Evolutionary conservation across 2,329 filamentous ascomycete genomes (phyloP).

Genomic region (Nigrograna mackinnonii): DNA sequence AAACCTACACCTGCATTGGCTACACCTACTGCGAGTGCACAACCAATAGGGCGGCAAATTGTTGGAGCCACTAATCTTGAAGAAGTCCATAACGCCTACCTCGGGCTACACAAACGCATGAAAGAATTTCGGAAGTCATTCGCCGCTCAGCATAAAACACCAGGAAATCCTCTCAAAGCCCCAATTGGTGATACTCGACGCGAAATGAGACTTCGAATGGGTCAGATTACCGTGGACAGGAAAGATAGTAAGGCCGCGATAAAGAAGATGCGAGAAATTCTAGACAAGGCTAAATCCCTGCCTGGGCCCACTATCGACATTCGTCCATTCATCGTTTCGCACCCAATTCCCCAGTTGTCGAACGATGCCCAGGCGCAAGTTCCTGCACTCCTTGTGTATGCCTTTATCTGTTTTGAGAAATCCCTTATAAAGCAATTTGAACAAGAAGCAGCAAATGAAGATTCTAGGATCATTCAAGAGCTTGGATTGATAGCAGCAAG

Average conservation of each 20-base stretch:
- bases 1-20: background rate
- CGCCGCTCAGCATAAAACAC: slow-evolving; percentile 24
- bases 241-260: slow-evolving; percentile 30
- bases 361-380: slow-evolving; percentile 43
- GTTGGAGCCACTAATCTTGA: slow-evolving; percentile 21
- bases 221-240: slow-evolving; percentile 35
- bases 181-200: slow-evolving; percentile 36
- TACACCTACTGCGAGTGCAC: slow-evolving; percentile 8
- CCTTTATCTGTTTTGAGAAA: slow-evolving; percentile 78
- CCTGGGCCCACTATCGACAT: slow-evolving; percentile 37
- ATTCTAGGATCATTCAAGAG: slow-evolving; percentile 64
- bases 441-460: slow-evolving; percentile 41
- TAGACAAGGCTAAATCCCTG: slow-evolving; percentile 24
- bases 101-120: slow-evolving; percentile 39
- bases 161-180: slow-evolving; percentile 27
- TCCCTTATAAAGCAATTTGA: slow-evolving; percentile 66
- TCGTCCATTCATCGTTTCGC: slow-evolving; percentile 38
- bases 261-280: slow-evolving; percentile 28
- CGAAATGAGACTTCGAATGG: slow-evolving; percentile 31
- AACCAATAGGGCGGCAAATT: background rate
- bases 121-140: slow-evolving; percentile 39
- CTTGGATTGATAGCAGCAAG: slow-evolving; percentile 77
- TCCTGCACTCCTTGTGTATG: slow-evolving; percentile 61
- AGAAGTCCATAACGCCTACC: slow-evolving; percentile 35
- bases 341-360: slow-evolving; percentile 27